Evolutionary conservation across 2,329 filamentous ascomycete species (phyloP).

Genomic region (Penicillium sp.): DNA sequence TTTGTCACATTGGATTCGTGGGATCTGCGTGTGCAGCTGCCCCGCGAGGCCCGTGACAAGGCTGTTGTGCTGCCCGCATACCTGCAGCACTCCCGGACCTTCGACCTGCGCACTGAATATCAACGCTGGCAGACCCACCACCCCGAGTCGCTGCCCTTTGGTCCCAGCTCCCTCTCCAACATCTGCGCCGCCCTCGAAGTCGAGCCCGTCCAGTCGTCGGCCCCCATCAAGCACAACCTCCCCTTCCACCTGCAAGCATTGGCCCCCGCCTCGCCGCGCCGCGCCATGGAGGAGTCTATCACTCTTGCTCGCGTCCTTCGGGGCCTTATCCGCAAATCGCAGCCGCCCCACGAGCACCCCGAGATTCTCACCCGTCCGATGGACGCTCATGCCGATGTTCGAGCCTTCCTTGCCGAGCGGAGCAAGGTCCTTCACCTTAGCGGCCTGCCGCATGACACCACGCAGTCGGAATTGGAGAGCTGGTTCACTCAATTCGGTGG

Average conservation of each 20-base stretch:
- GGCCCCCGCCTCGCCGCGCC: constrained; percentile 87
- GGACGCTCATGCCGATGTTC: constrained; percentile 93
- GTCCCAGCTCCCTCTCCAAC: constrained; percentile 89
- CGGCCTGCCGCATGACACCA: constrained; percentile 93
- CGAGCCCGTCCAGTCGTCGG: constrained; percentile 93
- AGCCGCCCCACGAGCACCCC: constrained; percentile 85
- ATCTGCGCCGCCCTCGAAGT: constrained; percentile 98
- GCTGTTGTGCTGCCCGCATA: constrained; percentile 93
- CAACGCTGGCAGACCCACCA: constrained; percentile 98
- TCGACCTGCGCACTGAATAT: constrained; percentile 95
- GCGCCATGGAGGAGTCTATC: constrained; percentile 95
- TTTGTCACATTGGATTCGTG: constrained; percentile 98
- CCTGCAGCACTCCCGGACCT: constrained; percentile 94
- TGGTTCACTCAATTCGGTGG: constrained; percentile 99
- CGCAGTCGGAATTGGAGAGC: constrained; percentile 95
- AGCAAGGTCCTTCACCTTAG: constrained; percentile 99
- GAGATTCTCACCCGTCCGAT: constrained; percentile 92
- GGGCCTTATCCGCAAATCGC: constrained; percentile 91
- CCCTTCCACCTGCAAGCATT: constrained; percentile 96
- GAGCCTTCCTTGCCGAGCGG: constrained; percentile 89
- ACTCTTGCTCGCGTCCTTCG: constrained; percentile 88
- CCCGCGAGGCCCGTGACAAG: constrained; percentile 96
- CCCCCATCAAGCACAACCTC: constrained; percentile 97
- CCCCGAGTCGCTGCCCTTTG: constrained; percentile 93
- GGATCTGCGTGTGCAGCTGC: constrained; percentile 96